Base-by-base conservation (phyloP, 108 stramenopile species). In the Cyclotella cryptica region DNA sequence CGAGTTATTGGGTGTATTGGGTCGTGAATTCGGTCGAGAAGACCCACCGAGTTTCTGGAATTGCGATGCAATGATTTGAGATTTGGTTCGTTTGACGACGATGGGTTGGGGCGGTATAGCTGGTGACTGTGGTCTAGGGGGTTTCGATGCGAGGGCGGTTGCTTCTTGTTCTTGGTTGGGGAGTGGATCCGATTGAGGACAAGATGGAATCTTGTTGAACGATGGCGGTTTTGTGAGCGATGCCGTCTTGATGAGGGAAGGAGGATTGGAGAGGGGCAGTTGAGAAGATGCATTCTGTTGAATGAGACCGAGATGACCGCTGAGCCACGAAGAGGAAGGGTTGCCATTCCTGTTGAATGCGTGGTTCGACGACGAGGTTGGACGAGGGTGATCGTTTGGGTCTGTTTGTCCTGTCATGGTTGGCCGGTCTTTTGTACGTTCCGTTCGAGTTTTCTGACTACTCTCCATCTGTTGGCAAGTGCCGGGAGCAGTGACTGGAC, bases 231-330 rank as follows among this genome's bases (percentile, higher is more conserved):
- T 61, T 12, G 29, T 61, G 35, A 61, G 35, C 15, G 60, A 61
- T 13, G 60, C 9, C 5, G 60, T 13, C 35, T 61, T 61, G 60
- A 39, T 15, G 29, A 61, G 60, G 30, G 60, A 39, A 35, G 55
- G 7, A 4, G 55, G 55, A 3, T 55, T 55, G 7, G 55, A 1
- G 3, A 24, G 55, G 1, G 24, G 1, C 1, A 24, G 21, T 22
- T 19, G 55, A 12, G 8, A 24, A n/a, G n/a, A 22, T 24, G 12
- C 0, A 57, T 1, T 57, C 24, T 57, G 55, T 3, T 57, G 64
- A 46, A 65, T 65, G 45, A 65, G 45, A 65, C 64, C 64, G 0
- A 65, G 6, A 19, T 65, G 64, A 46, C 64, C 64, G 3, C 7
- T 46, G 0, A 47, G 64, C 64, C 64, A 47, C 1, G 64, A 65